Base-by-base conservation (phyloP, 148 eudicot species). In the Nepenthes mirabilis region DNA sequence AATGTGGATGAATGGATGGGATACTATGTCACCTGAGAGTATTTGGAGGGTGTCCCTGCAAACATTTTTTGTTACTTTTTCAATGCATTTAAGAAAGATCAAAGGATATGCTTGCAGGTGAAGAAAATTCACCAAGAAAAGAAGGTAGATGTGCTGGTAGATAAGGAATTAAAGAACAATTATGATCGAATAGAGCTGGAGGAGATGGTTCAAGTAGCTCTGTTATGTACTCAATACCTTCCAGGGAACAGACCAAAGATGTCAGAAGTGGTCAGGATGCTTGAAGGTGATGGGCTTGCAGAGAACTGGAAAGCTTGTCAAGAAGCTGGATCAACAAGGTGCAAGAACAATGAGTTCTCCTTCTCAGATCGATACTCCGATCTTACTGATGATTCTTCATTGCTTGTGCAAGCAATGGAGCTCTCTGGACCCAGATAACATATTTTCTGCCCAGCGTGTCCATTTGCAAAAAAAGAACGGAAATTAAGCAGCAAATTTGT, bases 291-390 rank as follows among this genome's bases (percentile, higher is more conserved):
- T 35, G 93, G 93, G 34, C 80, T 86, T 36, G 86, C 82, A 4
- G 93, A 86, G 65, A 86, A 75, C 60, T 86, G 93, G 93, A 88
- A 86, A 69, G 83, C 88, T 53, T 77, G 88, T 2, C 87, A 85
- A 55, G 76, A 77, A 76, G 75, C 79, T 2, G 88, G 80, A 50
- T 14, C 86, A 33, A 71, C 68, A 12, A 76, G 79, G 63, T 78
- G 73, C 50, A 68, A 73, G 34, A 69, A 79, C 14, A 65, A 66
- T 23, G 85, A 83, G 34, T 72, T 81, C 49, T 80, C 88, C 0
- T 73, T 83, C 35, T 76, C 86, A 0, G 86, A 80, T 57, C 62
- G 88, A 47, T 86, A 72, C 73, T 86, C 93, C 1, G 93, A 86
- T 67, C 88, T 80, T 57, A 86, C 88, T 2, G 81, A 82, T 37